A percentile compares a stretch with the other conserved stretches of the same genome.
Conservation (phyloP, 345 rosid genomes). For the Populus ilicifolia region DNA sequence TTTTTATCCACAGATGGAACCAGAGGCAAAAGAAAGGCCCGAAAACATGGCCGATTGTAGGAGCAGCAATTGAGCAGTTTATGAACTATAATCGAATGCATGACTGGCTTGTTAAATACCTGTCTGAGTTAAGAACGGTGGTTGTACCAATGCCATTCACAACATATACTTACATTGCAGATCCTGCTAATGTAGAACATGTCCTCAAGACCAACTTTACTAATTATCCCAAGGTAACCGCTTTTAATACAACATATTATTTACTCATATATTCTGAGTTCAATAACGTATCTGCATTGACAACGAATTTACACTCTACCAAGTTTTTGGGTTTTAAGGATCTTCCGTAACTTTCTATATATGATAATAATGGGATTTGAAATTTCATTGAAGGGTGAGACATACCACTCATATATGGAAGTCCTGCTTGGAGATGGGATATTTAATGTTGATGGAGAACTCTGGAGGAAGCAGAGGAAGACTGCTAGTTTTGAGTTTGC, state of each 20-base stretch:
- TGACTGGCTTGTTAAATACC: constrained; percentile 77
- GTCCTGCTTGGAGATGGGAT: constrained; percentile 87
- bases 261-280: not conserved
- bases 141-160: constrained; percentile 89
- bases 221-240: constrained; percentile 80
- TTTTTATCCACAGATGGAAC: constrained; percentile 66
- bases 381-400: constrained; percentile 59
- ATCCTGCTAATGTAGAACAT: constrained; percentile 84
- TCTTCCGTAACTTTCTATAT: not conserved
- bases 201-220: constrained; percentile 81
- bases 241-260: not conserved
- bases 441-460: constrained; percentile 84
- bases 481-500: constrained; percentile 96
- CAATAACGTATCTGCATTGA: not conserved
- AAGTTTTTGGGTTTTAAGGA: not conserved
- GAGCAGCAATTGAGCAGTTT: constrained; percentile 83
- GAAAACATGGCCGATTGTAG: constrained; percentile 89
- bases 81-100: constrained; percentile 81
- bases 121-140: constrained; percentile 57
- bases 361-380: not conserved
- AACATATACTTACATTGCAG: constrained; percentile 86
- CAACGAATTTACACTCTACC: not conserved
- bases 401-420: constrained; percentile 92
- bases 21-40: constrained; percentile 73
- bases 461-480: constrained; percentile 90